Conservation (phyloP, 257 asterid species). For the Petrea volubilis region DNA sequence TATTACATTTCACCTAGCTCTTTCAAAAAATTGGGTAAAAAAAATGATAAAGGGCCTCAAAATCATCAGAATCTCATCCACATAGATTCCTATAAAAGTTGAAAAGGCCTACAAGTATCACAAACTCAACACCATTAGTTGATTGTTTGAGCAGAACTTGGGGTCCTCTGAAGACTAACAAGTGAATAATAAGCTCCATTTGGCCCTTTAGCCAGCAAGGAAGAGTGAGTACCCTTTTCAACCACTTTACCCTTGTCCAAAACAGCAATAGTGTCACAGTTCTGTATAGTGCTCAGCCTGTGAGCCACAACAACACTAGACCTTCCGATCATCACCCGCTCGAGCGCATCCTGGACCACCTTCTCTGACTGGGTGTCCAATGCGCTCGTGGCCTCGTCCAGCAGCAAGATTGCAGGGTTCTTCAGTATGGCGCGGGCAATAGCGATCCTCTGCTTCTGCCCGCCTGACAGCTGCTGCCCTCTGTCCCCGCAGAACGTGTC, state of each 20-base stretch:
- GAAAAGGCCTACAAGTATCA: background rate
- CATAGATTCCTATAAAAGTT: background rate
- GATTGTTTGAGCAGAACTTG: background rate
- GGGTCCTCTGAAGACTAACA: slow-evolving; percentile 62
- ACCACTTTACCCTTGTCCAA: slow-evolving; percentile 72
- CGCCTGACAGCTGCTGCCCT: slow-evolving; percentile 86
- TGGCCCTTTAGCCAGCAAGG: slow-evolving; percentile 55
- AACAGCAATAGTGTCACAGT: slow-evolving; percentile 71
- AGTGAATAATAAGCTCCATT: slow-evolving; percentile 72
- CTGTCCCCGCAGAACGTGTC: slow-evolving; percentile 83
- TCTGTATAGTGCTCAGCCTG: slow-evolving; percentile 72
- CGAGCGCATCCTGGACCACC: slow-evolving; percentile 83
- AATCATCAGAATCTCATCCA: slow-evolving; percentile 8
- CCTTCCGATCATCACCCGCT: slow-evolving; percentile 78
- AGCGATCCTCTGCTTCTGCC: slow-evolving; percentile 88
- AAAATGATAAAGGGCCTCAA: background rate
- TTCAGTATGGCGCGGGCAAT: slow-evolving; percentile 77
- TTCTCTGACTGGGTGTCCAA: slow-evolving; percentile 81
- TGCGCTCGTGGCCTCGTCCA: slow-evolving; percentile 93
- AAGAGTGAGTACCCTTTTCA: slow-evolving; percentile 77
- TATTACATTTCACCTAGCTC: slow-evolving; percentile 15
- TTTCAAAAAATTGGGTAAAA: slow-evolving; percentile 13
- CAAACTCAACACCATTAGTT: background rate
- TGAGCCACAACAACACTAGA: slow-evolving; percentile 92
- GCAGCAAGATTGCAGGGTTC: slow-evolving; percentile 60